Evolutionary conservation across 2,329 filamentous ascomycete genomes (phyloP).

Genomic region (Phialophora verrucosa): DNA sequence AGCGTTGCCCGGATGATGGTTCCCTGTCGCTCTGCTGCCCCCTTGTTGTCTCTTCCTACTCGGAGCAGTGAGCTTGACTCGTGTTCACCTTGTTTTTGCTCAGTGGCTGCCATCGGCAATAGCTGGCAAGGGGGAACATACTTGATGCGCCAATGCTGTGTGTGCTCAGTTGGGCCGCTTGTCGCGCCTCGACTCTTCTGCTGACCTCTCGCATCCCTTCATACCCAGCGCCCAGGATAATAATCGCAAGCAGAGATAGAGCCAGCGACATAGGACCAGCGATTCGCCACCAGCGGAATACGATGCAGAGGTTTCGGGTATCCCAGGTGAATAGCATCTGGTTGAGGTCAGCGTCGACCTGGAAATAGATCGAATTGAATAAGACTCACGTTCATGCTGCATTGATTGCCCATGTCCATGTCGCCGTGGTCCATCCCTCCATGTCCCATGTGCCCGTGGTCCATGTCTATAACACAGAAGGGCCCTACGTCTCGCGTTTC

Average conservation of each 20-base stretch:
- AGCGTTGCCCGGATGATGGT: slow-evolving; percentile 80
- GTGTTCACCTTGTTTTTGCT: slow-evolving; percentile 35
- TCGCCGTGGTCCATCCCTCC: slow-evolving; percentile 58
- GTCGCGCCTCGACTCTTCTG: slow-evolving; percentile 72
- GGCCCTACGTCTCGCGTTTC: background rate
- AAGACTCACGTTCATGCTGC: slow-evolving; percentile 83
- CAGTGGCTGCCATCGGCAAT: slow-evolving; percentile 28
- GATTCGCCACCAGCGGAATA: slow-evolving; percentile 91
- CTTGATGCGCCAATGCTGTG: slow-evolving; percentile 33
- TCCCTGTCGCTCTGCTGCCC: slow-evolving; percentile 66
- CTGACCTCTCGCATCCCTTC: slow-evolving; percentile 81
- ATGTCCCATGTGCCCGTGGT: slow-evolving; percentile 15
- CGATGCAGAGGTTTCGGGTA: slow-evolving; percentile 90
- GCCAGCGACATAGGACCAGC: slow-evolving; percentile 74
- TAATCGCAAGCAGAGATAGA: slow-evolving; percentile 80
- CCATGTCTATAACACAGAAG: slow-evolving; percentile 5
- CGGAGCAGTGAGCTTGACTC: slow-evolving; percentile 72
- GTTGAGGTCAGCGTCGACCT: slow-evolving; percentile 25
- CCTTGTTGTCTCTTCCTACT: slow-evolving; percentile 73
- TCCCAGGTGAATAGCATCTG: slow-evolving; percentile 99
- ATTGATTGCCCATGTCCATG: slow-evolving; percentile 68
- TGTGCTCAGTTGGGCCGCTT: slow-evolving; percentile 44
- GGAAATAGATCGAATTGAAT: slow-evolving; percentile 14
- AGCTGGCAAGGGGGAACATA: slow-evolving; percentile 31
- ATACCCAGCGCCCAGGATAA: slow-evolving; percentile 87